Evolutionary conservation across 2,329 filamentous ascomycete genomes (phyloP).

Genomic region (Didymella keratinophila): DNA sequence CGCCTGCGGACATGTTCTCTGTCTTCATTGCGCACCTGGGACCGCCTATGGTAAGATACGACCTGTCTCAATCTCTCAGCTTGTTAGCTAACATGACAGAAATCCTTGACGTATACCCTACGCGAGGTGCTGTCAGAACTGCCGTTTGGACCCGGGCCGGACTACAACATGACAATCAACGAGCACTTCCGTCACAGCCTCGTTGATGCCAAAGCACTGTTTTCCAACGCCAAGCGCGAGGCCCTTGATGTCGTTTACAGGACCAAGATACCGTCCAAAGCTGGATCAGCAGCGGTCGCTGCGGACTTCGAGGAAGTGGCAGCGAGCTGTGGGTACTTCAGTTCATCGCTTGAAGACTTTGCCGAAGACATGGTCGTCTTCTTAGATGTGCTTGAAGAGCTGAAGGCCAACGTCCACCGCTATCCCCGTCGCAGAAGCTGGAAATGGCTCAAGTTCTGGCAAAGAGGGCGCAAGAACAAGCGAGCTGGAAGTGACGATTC

Average conservation of each 20-base stretch:
- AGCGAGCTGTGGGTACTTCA: constrained; percentile 97
- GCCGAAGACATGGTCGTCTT: constrained; percentile 88
- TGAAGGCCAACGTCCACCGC: constrained; percentile 75
- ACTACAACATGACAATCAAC: constrained; percentile 76
- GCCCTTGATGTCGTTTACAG: constrained; percentile 83
- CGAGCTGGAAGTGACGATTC: constrained; percentile 18
- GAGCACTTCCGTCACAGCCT: constrained; percentile 83
- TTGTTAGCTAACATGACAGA: constrained; percentile 55
- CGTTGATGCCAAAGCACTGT: constrained; percentile 79
- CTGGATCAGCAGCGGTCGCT: constrained; percentile 76
- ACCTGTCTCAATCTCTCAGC: background rate
- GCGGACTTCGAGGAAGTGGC: constrained; percentile 97
- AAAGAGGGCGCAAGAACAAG: constrained; percentile 29
- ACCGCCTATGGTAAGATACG: constrained; percentile 74
- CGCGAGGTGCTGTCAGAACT: constrained; percentile 88
- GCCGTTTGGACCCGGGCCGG: constrained; percentile 75
- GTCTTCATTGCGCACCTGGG: constrained; percentile 88
- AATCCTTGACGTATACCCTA: constrained; percentile 90
- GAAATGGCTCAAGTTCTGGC: constrained; percentile 89
- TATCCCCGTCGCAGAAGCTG: constrained; percentile 71
- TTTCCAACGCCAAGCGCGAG: constrained; percentile 75
- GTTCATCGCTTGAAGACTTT: constrained; percentile 88
- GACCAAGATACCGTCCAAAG: constrained; percentile 74
- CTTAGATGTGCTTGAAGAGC: constrained; percentile 81
- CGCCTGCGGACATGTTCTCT: constrained; percentile 86